These are phyloP conservation scores for Discostella stelligeroides DNA, from an alignment of 108 stramenopile species.

Conservation along the genomic window DNA sequence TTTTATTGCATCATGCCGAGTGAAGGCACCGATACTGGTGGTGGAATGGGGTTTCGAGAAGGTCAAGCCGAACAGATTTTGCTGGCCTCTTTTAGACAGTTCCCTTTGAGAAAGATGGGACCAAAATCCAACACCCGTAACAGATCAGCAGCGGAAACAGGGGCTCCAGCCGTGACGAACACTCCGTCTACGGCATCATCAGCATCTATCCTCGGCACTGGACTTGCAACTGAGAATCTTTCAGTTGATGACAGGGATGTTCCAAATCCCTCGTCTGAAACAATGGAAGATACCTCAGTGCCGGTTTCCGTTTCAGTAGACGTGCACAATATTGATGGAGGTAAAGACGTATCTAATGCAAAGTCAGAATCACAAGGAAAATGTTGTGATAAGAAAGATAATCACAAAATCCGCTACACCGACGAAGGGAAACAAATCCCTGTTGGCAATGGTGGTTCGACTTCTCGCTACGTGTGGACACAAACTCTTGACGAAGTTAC, in stretches of 20 bases:
- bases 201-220: neutral
- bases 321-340: neutral
- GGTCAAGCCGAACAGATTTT: slow-evolving; percentile 87
- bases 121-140: slow-evolving; percentile 6
- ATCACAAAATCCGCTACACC: slow-evolving; percentile 54
- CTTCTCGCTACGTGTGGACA: slow-evolving; percentile 83
- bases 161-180: slow-evolving; percentile 10
- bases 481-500: slow-evolving; percentile 85
- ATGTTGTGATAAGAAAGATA: neutral
- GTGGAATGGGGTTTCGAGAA: slow-evolving; percentile 74
- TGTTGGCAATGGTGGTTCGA: slow-evolving; percentile 87
- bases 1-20: slow-evolving; percentile 69
- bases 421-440: slow-evolving; percentile 88
- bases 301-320: neutral
- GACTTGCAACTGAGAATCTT: neutral
- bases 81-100: slow-evolving; percentile 83
- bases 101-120: slow-evolving; percentile 70
- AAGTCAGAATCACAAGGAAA: slow-evolving; percentile 9
- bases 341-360: neutral
- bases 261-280: neutral
- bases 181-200: slow-evolving; percentile 1
- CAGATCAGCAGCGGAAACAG: neutral
- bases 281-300: neutral
- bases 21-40: neutral
- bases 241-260: neutral